phyloP scores from a whole-genome alignment of 495 filamentous ascomycete species.

The Aspergillus haitiensis region DNA sequence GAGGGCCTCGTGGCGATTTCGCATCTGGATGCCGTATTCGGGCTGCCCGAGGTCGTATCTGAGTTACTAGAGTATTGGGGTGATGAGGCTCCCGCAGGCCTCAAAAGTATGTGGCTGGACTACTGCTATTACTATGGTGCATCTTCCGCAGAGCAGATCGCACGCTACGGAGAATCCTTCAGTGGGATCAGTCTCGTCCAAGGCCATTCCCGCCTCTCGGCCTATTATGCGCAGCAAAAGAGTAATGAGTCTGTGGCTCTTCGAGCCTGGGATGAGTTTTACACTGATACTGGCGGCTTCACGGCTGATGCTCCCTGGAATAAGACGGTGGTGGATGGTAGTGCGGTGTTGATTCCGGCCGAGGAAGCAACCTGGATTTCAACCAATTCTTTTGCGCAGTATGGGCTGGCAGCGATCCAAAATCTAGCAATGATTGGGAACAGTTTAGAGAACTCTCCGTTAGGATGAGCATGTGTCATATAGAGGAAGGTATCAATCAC shows the following conservation, averaged over 20 bases:
- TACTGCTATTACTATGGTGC: conserved; percentile 46
- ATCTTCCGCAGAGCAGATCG: conserved; percentile 35
- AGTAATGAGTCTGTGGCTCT: conserved; percentile 35
- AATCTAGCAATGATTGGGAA: conserved; percentile 34
- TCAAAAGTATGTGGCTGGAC: conserved; percentile 45
- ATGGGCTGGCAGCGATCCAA: conserved; percentile 47
- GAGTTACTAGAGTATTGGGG: conserved; percentile 38
- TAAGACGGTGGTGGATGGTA: conserved; percentile 32
- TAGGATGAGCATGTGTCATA: neutral
- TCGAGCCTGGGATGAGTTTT: conserved; percentile 47
- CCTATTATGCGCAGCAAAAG: conserved; percentile 35
- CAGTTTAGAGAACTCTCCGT: conserved; percentile 3
- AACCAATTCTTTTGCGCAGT: conserved; percentile 46
- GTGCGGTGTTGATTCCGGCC: conserved; percentile 35
- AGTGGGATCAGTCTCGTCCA: conserved; percentile 38
- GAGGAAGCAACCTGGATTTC: conserved; percentile 46
- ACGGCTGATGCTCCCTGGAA: conserved; percentile 33
- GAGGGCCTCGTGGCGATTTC: conserved; percentile 40
- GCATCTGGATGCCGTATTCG: conserved; percentile 49
- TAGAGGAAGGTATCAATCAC: too few relatives aligned
- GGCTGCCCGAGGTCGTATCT: conserved; percentile 44
- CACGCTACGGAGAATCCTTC: conserved; percentile 45
- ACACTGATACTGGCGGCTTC: conserved; percentile 36
- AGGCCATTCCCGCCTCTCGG: conserved; percentile 48
- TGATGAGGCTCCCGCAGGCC: conserved; percentile 26